Evolutionary conservation across 179 eudicot genomes (phyloP), one percentile per base, ranked within the genome.

Genomic region (Beta lomatogona): DNA sequence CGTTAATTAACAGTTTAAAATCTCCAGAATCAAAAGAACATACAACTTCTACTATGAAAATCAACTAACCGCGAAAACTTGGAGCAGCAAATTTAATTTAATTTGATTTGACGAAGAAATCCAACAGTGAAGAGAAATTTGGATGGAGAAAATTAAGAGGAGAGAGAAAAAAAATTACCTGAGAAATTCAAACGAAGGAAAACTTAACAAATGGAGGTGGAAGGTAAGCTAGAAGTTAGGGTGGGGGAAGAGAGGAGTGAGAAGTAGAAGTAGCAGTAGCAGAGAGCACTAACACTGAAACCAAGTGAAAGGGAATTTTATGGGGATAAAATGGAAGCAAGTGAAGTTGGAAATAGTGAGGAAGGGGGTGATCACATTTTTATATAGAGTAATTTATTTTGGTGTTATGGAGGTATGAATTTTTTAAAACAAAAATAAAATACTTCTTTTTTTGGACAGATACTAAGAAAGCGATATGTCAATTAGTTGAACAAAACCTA

Each of bases 201-300:
- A 55, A 19, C 21, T 18, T 77, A 46, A 70, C 10, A 54, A 22
- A 58, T 11, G 76, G 22, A 55, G 67, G 18, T 12, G 4, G 55
- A 28, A 63, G 73, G 31, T 5, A 15, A 73, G 55, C 6, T 45
- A 50, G 16, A 2, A 21, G n/a, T 53, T 22, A 22, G 45, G 25
- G 28, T 41, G 52, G 60, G 60, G 31, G 77, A 73, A 28, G 66
- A 64, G 85, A 21, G 80, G 28, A 67, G 74, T 74, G 69, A 75
- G 53, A 31, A 3, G 14, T 36, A 75, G 53, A 31, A 3, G 14
- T 36, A 66, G 44, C 9, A 65, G 70, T 53, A 73, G 74, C 81
- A 84, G 81, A 71, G 81, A 77, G 81, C 83, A 84, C 79, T 72
- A 77, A 81, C 86, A 84, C 86, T 84, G 86, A 84, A 84, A 84